phyloP scores from a whole-genome alignment of 768 basidiomycete species.

The Coprinopsis marcescibilis region DNA sequence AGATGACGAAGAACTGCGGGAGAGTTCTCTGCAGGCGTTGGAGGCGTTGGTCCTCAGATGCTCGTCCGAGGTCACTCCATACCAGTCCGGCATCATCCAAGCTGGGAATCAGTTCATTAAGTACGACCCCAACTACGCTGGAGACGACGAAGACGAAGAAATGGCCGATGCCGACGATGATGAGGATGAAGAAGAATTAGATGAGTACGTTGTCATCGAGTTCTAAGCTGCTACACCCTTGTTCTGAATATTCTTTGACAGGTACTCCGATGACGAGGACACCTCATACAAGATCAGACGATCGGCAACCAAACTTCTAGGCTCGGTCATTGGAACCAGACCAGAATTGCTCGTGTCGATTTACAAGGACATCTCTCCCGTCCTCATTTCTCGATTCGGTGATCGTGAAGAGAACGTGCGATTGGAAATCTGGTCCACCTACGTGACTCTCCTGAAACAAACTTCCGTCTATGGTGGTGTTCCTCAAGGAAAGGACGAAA shows the following conservation, averaged over 20 bases:
- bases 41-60: constrained; percentile 82
- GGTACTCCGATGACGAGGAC: constrained; percentile 97
- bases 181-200: constrained; percentile 74
- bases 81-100: constrained; percentile 62
- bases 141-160: constrained; percentile 46
- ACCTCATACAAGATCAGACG: constrained; percentile 97
- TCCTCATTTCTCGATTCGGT: constrained; percentile 85
- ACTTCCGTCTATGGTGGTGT: constrained; percentile 74
- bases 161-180: constrained; percentile 69
- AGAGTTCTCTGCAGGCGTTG: constrained; percentile 80
- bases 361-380: constrained; percentile 81
- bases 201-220: constrained; percentile 48
- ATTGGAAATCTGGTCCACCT: constrained; percentile 88
- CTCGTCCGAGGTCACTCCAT: constrained; percentile 75
- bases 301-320: constrained; percentile 84
- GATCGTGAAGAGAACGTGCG: constrained; percentile 95
- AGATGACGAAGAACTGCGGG: constrained; percentile 81
- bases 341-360: constrained; percentile 78
- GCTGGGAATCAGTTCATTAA: constrained; percentile 77
- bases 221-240: background rate
- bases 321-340: constrained; percentile 82
- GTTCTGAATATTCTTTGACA: constrained; percentile 24
- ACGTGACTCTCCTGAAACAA: constrained; percentile 75
- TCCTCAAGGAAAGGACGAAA: constrained; percentile 46
- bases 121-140: constrained; percentile 62